Percentiles rank a stretch among this genome's conserved stretches.
phyloP scores from a whole-genome alignment of 129 eudicot genomes.

The Tanacetum coccineum region DNA sequence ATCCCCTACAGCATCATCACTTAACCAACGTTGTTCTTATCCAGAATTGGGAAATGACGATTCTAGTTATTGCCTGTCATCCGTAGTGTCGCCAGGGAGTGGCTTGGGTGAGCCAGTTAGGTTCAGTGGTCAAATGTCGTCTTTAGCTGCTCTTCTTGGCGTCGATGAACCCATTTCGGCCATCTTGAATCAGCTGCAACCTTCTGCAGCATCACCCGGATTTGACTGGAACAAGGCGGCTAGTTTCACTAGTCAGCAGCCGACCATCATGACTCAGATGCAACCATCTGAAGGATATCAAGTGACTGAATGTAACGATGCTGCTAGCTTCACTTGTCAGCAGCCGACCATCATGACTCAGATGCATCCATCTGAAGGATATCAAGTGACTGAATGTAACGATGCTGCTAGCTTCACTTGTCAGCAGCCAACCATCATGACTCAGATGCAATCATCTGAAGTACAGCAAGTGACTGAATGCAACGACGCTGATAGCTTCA shows the following conservation, averaged over 20 bases:
- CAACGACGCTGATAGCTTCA: not conserved
- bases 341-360: conserved; percentile 5
- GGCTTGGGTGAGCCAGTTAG: not conserved
- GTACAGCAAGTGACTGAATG: not conserved
- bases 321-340: conserved; percentile 6
- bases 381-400: not conserved
- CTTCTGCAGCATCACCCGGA: conserved; percentile 4
- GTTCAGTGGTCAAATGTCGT: conserved; percentile 19
- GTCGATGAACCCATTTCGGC: conserved; percentile 26
- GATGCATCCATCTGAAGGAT: not conserved
- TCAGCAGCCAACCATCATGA: conserved; percentile 8
- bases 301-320: conserved; percentile 12
- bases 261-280: conserved; percentile 13
- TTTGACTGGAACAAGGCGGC: conserved; percentile 14
- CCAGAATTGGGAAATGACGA: conserved; percentile 18
- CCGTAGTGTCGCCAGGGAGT: not conserved
- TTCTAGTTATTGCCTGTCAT: conserved; percentile 9
- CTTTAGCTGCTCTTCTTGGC: conserved; percentile 26
- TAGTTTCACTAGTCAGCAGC: conserved; percentile 13
- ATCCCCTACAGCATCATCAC: not conserved
- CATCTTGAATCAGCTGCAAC: conserved; percentile 20
- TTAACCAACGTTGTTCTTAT: conserved; percentile 20
- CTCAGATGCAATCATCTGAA: not conserved
- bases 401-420: not conserved
- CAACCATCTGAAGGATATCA: conserved; percentile 15